Evolutionary conservation across 345 rosid species (phyloP).

Genomic region (Ailanthus altissimus): DNA sequence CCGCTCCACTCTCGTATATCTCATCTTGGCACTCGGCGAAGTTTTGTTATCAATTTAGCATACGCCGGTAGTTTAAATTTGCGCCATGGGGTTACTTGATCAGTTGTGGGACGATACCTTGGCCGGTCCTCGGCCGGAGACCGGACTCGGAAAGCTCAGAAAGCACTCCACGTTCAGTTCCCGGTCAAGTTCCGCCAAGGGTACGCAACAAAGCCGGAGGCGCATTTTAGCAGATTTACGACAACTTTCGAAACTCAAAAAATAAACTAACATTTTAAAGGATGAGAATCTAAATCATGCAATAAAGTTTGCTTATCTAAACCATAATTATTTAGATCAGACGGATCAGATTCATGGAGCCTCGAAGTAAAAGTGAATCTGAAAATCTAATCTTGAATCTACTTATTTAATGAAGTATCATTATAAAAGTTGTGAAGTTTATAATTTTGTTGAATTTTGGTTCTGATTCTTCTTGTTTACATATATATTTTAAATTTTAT

Average conservation of each 20-base stretch:
- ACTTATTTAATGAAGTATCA: not conserved
- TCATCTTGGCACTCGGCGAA: not conserved
- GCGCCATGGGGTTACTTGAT: conserved; percentile 77
- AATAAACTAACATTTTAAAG: not conserved
- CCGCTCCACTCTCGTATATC: fast-evolving
- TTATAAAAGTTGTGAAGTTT: not conserved
- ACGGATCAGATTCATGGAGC: not conserved
- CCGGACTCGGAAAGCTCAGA: conserved; percentile 94
- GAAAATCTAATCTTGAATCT: no score
- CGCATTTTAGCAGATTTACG: conserved; percentile 1
- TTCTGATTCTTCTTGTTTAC: not conserved
- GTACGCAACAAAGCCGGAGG: conserved; percentile 46
- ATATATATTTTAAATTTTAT: not conserved
- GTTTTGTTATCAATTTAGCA: no score
- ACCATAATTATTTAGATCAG: not conserved
- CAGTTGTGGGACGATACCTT: conserved; percentile 98
- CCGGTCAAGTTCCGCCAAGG: conserved; percentile 78
- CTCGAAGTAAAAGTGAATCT: not conserved
- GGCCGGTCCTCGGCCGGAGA: conserved; percentile 93
- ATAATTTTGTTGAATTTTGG: not conserved
- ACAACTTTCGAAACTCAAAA: not conserved
- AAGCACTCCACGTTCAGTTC: conserved; percentile 59
- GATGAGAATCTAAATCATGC: not conserved
- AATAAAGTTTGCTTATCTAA: not conserved
- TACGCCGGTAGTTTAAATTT: not conserved